phyloP scores from a whole-genome alignment of 495 filamentous ascomycete genomes.

The Podospora australis region DNA sequence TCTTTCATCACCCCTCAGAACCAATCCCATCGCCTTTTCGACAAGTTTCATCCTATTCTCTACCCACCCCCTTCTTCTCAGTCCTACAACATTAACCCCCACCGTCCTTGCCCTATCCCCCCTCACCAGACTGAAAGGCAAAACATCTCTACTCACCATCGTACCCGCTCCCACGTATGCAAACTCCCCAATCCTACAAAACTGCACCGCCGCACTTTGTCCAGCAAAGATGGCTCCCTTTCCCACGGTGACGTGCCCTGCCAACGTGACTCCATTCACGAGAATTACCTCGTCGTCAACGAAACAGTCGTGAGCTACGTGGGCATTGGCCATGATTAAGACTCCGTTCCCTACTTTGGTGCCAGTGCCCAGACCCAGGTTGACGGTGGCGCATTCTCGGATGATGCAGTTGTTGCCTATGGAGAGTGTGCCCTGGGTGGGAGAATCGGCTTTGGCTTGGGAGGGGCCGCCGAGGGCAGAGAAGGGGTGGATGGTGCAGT shows the following conservation, averaged over 20 bases:
- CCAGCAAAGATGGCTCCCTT: not conserved
- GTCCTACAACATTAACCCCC: not conserved
- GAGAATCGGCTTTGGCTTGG: not conserved
- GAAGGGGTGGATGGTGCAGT: conserved; percentile 1
- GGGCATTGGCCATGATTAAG: not conserved
- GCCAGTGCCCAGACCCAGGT: not conserved
- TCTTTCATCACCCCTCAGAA: not conserved
- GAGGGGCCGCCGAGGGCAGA: not conserved
- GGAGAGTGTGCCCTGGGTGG: not conserved
- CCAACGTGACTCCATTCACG: not conserved
- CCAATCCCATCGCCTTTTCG: not conserved
- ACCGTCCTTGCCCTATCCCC: not conserved
- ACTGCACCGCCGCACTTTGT: not conserved
- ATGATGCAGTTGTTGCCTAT: not conserved
- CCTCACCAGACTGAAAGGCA: not conserved
- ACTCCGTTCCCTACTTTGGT: not conserved
- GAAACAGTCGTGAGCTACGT: not conserved
- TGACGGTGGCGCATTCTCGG: not conserved
- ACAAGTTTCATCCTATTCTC: not conserved
- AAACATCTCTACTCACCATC: not conserved
- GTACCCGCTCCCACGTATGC: not conserved
- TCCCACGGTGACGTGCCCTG: not conserved
- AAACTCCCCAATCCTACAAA: not conserved
- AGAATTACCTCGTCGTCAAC: not conserved
- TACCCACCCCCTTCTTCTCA: conserved; percentile 4